Evolutionary conservation across 345 rosid genomes (phyloP).

Genomic region (Draba incana): DNA sequence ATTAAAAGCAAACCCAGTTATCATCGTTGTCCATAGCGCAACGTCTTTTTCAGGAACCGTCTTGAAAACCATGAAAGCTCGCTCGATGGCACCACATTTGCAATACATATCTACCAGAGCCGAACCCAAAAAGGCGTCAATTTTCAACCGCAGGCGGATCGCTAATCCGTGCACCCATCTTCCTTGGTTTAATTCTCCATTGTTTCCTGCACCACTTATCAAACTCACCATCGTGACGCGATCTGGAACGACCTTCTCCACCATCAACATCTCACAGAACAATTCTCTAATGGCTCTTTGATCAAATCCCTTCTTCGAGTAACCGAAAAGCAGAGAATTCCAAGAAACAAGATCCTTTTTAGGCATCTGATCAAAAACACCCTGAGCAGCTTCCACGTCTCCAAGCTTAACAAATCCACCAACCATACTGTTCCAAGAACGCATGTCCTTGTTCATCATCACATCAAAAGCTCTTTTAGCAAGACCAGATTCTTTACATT

Average conservation of each 20-base stretch:
- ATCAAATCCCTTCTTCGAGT: slow-evolving; percentile 48
- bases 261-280: slow-evolving; percentile 43
- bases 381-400: slow-evolving; percentile 46
- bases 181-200: slow-evolving; percentile 49
- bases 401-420: slow-evolving; percentile 55
- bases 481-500: slow-evolving; percentile 46
- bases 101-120: slow-evolving; percentile 62
- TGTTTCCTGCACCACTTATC: slow-evolving; percentile 49
- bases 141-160: slow-evolving; percentile 36
- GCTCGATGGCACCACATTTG: slow-evolving; percentile 54
- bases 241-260: slow-evolving; percentile 51
- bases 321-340: slow-evolving; percentile 57
- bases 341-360: slow-evolving; percentile 53
- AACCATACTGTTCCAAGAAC: slow-evolving; percentile 62
- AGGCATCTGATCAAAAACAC: slow-evolving; percentile 51
- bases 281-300: slow-evolving; percentile 39
- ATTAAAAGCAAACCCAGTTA: slow-evolving; percentile 61
- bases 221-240: slow-evolving; percentile 50
- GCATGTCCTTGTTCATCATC: slow-evolving; percentile 45
- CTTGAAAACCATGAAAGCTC: slow-evolving; percentile 48
- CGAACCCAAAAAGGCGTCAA: slow-evolving; percentile 53
- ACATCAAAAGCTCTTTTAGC: slow-evolving; percentile 46
- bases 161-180: slow-evolving; percentile 56
- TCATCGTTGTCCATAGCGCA: slow-evolving; percentile 66
- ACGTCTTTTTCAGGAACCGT: slow-evolving; percentile 49